Evolutionary conservation across 1,284 basidiomycete species (phyloP).

Genomic region (Austropuccinia psidii): DNA sequence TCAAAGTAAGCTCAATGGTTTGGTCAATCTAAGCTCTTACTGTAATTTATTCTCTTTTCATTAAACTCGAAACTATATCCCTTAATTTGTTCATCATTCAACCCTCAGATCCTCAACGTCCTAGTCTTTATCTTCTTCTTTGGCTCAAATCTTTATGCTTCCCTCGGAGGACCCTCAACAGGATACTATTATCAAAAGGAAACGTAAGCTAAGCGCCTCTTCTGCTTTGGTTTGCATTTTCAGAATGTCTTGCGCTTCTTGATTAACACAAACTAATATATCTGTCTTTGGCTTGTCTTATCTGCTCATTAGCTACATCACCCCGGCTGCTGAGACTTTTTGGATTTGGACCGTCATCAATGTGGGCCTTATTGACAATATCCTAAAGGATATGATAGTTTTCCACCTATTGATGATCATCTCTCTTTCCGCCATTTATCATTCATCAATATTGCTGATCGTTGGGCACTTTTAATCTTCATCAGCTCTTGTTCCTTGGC

Average conservation of each 20-base stretch:
- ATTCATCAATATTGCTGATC: background rate
- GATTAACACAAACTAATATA: background rate
- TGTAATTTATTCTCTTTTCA: too few relatives aligned
- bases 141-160: constrained; percentile 31
- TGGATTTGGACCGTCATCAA: constrained; percentile 37
- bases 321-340: constrained; percentile 34
- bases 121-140: constrained; percentile 35
- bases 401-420: background rate
- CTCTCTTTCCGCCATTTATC: background rate
- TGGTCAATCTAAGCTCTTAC: too few relatives aligned
- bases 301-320: constrained; percentile 25
- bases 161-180: constrained; percentile 32
- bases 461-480: background rate
- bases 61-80: too few relatives aligned
- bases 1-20: too few relatives aligned
- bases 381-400: too few relatives aligned
- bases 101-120: constrained; percentile 23
- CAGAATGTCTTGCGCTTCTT: background rate
- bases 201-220: background rate
- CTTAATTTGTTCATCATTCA: background rate
- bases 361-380: background rate
- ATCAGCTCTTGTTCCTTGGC: constrained; percentile 47
- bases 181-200: constrained; percentile 37
- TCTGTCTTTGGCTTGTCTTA: background rate
- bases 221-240: background rate